Evolutionary conservation across 305 asterid genomes (phyloP).

Genomic region (Rubia balearica): DNA sequence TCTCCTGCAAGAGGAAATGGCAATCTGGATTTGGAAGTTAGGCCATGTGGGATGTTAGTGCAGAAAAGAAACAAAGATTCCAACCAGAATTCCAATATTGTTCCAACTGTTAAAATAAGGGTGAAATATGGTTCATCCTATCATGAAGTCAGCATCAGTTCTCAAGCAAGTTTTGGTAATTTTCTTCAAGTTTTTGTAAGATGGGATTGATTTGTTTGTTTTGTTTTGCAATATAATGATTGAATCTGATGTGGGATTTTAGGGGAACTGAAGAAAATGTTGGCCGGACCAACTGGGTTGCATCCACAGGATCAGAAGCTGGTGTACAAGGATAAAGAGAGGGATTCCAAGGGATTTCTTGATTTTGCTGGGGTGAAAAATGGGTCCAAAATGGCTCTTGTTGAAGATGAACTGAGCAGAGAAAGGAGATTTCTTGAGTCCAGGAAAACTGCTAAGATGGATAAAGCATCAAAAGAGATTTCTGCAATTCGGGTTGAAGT

Average conservation of each 20-base stretch:
- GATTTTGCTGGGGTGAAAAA: slow-evolving; percentile 59
- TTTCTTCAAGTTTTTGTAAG: not conserved
- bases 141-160: slow-evolving; percentile 53
- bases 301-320: slow-evolving; percentile 57
- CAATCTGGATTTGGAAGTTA: slow-evolving; percentile 46
- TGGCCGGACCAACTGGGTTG: slow-evolving; percentile 55
- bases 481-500: slow-evolving; percentile 55
- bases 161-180: slow-evolving; percentile 80
- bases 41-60: slow-evolving; percentile 93
- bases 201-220: not conserved
- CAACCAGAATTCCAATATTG: slow-evolving; percentile 28
- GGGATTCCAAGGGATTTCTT: slow-evolving; percentile 61
- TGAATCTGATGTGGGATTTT: slow-evolving; percentile 13
- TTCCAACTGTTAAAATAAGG: slow-evolving; percentile 46
- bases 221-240: not conserved
- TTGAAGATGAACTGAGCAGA: slow-evolving; percentile 57
- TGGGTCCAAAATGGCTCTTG: slow-evolving; percentile 53
- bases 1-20: slow-evolving; percentile 35
- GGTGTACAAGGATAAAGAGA: slow-evolving; percentile 63
- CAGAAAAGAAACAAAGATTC: slow-evolving; percentile 69
- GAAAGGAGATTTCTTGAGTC: slow-evolving; percentile 45
- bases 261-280: slow-evolving; percentile 78
- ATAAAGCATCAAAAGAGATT: slow-evolving; percentile 53
- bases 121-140: slow-evolving; percentile 57
- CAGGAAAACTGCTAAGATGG: slow-evolving; percentile 43